A percentile compares a stretch with the other conserved stretches of the same genome.
Evolutionary conservation across 805 yeast genomes (phyloP).

Genomic region (Ogataea glucozyma): DNA sequence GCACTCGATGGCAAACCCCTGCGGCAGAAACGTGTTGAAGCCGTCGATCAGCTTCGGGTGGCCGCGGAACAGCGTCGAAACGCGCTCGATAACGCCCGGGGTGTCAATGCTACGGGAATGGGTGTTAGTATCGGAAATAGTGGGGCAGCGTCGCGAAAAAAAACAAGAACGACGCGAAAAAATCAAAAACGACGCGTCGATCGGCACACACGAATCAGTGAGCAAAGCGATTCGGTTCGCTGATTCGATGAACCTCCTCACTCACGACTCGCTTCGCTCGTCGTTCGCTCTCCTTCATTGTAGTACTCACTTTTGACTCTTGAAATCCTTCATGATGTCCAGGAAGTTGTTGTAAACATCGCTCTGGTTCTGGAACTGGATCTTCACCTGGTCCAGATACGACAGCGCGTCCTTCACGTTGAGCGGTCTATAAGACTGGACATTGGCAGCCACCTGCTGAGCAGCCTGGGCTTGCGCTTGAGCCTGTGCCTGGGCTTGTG

Average conservation of each 20-base stretch:
- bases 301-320: slow-evolving; percentile 78
- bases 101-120: slow-evolving; percentile 68
- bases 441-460: slow-evolving; percentile 28
- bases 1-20: slow-evolving; percentile 93
- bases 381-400: slow-evolving; percentile 92
- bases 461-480: slow-evolving; percentile 27
- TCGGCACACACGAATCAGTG: neutral
- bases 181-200: slow-evolving; percentile 7
- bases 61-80: slow-evolving; percentile 85
- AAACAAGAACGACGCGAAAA: slow-evolving; percentile 2
- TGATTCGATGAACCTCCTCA: too few species aligned
- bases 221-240: too few species aligned
- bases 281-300: too few species aligned
- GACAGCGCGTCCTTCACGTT: slow-evolving; percentile 96
- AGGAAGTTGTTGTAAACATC: slow-evolving; percentile 94
- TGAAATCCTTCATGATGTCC: slow-evolving; percentile 98
- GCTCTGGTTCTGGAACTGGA: slow-evolving; percentile 87
- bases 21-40: slow-evolving; percentile 95
- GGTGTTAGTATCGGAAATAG: slow-evolving; percentile 24
- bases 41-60: slow-evolving; percentile 95
- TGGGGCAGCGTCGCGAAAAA: slow-evolving; percentile 1
- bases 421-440: slow-evolving; percentile 64
- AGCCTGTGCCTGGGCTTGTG: slow-evolving; percentile 28
- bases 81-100: slow-evolving; percentile 97
- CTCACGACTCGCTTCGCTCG: too few species aligned